Conservation (phyloP, 1,284 basidiomycete genomes). For the Sporisorium iseilematis-ciliati region DNA sequence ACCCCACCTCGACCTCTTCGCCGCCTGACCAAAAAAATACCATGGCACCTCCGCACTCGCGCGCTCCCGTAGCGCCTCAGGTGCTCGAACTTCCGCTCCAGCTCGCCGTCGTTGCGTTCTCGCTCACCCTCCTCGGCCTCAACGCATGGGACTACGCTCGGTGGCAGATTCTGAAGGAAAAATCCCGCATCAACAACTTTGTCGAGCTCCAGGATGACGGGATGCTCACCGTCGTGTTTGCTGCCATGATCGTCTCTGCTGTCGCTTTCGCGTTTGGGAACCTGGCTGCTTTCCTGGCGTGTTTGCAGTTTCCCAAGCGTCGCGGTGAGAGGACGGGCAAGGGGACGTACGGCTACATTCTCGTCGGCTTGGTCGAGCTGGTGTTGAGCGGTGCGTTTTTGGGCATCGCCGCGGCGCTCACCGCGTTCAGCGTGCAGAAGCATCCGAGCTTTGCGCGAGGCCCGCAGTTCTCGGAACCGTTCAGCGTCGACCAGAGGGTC, state of each 20-base stretch:
- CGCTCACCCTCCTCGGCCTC: slow-evolving; percentile 54
- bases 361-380: slow-evolving; percentile 51
- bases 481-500: slow-evolving; percentile 29
- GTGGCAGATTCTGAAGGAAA: slow-evolving; percentile 32
- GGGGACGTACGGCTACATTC: slow-evolving; percentile 53
- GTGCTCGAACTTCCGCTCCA: slow-evolving; percentile 58
- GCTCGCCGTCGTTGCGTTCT: slow-evolving; percentile 51
- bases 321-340: slow-evolving; percentile 58
- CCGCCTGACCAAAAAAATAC: too few species aligned
- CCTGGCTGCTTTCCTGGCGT: slow-evolving; percentile 49
- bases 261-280: slow-evolving; percentile 51
- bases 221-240: slow-evolving; percentile 53
- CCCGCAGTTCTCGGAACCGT: slow-evolving; percentile 46
- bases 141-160: slow-evolving; percentile 47
- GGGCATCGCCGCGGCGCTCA: slow-evolving; percentile 52
- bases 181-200: slow-evolving; percentile 39
- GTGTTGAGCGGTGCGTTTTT: slow-evolving; percentile 47
- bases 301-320: slow-evolving; percentile 53
- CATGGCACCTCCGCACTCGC: slow-evolving; percentile 47
- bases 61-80: slow-evolving; percentile 44
- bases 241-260: slow-evolving; percentile 42
- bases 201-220: slow-evolving; percentile 50
- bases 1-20: not conserved
- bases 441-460: slow-evolving; percentile 38
- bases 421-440: slow-evolving; percentile 47